phyloP scores from a whole-genome alignment of 768 basidiomycete genomes.

The Phallus indusiatus region DNA sequence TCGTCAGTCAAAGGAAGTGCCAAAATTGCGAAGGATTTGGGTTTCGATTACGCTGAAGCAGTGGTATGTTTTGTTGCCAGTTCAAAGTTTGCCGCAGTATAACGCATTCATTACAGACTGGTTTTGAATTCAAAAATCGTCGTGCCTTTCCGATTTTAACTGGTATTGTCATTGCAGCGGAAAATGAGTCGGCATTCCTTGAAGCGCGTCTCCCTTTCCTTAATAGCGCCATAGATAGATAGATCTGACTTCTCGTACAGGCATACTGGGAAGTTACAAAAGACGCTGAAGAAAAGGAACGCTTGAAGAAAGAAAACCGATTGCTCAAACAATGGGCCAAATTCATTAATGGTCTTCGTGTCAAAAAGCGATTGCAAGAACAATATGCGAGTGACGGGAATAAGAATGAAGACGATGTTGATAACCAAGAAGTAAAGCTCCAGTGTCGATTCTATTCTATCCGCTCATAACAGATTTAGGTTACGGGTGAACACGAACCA shows the following conservation, averaged over 20 bases:
- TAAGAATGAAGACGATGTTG: background rate
- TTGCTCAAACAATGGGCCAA: slow-evolving; percentile 83
- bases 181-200: slow-evolving; percentile 62
- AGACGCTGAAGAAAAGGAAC: slow-evolving; percentile 67
- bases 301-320: slow-evolving; percentile 64
- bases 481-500: slow-evolving; percentile 14
- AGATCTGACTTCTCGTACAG: slow-evolving; percentile 29
- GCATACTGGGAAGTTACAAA: slow-evolving; percentile 80
- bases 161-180: slow-evolving; percentile 80
- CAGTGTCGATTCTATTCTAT: background rate
- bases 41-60: slow-evolving; percentile 88
- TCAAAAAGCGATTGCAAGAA: slow-evolving; percentile 71
- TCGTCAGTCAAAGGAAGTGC: slow-evolving; percentile 69
- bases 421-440: background rate
- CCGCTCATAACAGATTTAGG: background rate
- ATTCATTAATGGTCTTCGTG: slow-evolving; percentile 79
- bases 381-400: slow-evolving; percentile 43
- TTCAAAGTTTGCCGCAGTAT: background rate
- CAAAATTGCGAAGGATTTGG: slow-evolving; percentile 81
- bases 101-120: slow-evolving; percentile 49
- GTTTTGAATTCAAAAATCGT: slow-evolving; percentile 94
- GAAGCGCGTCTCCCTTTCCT: slow-evolving; percentile 43
- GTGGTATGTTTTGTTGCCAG: slow-evolving; percentile 53
- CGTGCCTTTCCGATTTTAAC: slow-evolving; percentile 76
- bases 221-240: background rate